These are phyloP conservation scores for Metschnikowia hibisci DNA, from an alignment of 805 yeast species.

Conservation along the genomic window DNA sequence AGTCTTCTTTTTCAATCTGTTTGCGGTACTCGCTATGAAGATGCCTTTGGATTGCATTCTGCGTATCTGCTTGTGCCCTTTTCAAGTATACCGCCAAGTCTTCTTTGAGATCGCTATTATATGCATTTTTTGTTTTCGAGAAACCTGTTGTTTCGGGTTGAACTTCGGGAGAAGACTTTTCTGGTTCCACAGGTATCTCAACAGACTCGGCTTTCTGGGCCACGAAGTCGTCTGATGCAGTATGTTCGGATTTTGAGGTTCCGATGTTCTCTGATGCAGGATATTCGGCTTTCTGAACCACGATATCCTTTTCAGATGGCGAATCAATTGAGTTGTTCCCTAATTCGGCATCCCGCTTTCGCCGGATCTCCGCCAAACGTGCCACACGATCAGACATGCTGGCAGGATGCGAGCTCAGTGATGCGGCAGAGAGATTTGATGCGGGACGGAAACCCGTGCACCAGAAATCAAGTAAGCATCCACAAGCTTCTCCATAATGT, in stretches of 20 bases:
- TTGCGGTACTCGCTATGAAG: constrained; percentile 25
- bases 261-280: too few species aligned
- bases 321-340: background rate
- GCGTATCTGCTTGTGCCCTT: constrained; percentile 28
- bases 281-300: background rate
- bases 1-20: constrained; percentile 2
- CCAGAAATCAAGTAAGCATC: background rate
- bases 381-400: constrained; percentile 16
- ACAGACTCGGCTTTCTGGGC: background rate
- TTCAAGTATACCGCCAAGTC: constrained; percentile 24
- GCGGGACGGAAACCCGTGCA: constrained; percentile 9
- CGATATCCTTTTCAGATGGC: background rate
- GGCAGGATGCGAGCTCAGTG: background rate
- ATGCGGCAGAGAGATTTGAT: background rate
- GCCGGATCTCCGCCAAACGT: constrained; percentile 17
- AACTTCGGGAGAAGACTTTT: background rate
- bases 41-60: constrained; percentile 22
- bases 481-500: constrained; percentile 29
- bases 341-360: constrained; percentile 5
- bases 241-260: too few species aligned
- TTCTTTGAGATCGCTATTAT: constrained; percentile 31
- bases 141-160: background rate
- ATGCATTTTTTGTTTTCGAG: constrained; percentile 4
- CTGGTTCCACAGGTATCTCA: background rate
- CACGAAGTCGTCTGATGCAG: too few species aligned